phyloP scores from a whole-genome alignment of 1,139 yeast genomes.

The Lodderomyces metapsilosis region DNA sequence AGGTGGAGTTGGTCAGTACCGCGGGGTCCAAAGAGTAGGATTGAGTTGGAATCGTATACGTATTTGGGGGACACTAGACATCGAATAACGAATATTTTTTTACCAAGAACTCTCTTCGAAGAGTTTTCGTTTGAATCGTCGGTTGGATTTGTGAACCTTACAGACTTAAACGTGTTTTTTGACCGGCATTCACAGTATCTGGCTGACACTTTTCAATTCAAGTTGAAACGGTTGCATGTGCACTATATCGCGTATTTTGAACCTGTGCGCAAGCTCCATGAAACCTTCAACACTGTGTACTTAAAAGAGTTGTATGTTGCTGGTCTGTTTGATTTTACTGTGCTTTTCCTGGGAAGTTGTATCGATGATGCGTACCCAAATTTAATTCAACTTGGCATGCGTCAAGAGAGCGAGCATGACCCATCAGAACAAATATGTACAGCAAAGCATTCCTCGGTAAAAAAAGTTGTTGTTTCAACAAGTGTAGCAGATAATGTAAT shows the following conservation, averaged over 20 bases:
- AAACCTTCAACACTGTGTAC: neutral
- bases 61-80: no score
- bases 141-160: no score
- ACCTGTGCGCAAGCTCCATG: neutral
- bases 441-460: neutral
- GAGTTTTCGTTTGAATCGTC: no score
- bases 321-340: neutral
- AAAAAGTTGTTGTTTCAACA: neutral
- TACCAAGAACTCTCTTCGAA: no score
- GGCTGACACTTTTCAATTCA: neutral
- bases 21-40: no score
- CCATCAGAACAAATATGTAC: neutral
- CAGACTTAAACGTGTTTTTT: neutral
- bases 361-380: neutral
- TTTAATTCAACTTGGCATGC: neutral
- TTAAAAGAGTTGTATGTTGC: neutral
- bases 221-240: neutral
- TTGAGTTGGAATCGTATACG: no score
- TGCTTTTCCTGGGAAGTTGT: neutral
- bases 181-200: no score
- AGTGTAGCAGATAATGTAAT: neutral
- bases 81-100: no score
- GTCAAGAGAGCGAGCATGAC: neutral
- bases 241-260: neutral
- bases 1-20: no score